Percentiles rank a stretch among this genome's conserved stretches.
phyloP scores from a whole-genome alignment of 192 early-diverging fungal species.

The Dissophora globulifera region DNA sequence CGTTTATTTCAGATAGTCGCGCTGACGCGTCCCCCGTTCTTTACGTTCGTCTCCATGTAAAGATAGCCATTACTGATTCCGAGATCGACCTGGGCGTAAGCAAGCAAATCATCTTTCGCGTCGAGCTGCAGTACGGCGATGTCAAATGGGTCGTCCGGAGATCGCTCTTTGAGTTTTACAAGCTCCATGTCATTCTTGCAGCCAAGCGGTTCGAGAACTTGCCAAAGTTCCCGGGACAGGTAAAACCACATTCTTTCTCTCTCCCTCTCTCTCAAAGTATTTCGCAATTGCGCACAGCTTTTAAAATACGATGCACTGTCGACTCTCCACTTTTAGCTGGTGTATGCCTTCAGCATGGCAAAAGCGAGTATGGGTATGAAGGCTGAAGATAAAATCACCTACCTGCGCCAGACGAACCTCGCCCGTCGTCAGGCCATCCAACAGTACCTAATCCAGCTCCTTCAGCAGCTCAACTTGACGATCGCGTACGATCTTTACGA shows the following conservation, averaged over 20 bases:
- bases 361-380: slow-evolving; percentile 38
- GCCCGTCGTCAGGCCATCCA: slow-evolving; percentile 70
- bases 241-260: too few relatives aligned
- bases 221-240: slow-evolving; percentile 45
- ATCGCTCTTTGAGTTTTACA: slow-evolving; percentile 74
- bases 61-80: slow-evolving; percentile 63
- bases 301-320: too few relatives aligned
- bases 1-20: too few relatives aligned
- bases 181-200: slow-evolving; percentile 68
- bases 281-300: too few relatives aligned
- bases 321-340: too few relatives aligned
- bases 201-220: slow-evolving; percentile 36
- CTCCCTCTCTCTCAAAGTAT: too few relatives aligned
- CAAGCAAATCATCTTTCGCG: slow-evolving; percentile 70
- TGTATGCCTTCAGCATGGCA: slow-evolving; percentile 26
- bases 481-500: slow-evolving; percentile 77
- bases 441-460: slow-evolving; percentile 65
- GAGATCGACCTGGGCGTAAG: slow-evolving; percentile 42
- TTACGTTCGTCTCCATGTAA: neutral
- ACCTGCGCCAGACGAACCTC: slow-evolving; percentile 53
- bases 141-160: slow-evolving; percentile 80
- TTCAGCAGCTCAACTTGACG: slow-evolving; percentile 66
- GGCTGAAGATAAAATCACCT: slow-evolving; percentile 18
- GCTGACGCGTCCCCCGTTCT: neutral
- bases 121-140: slow-evolving; percentile 81